Evolutionary conservation across 768 basidiomycete genomes (phyloP).

Genomic region (Suillus ampliporus): DNA sequence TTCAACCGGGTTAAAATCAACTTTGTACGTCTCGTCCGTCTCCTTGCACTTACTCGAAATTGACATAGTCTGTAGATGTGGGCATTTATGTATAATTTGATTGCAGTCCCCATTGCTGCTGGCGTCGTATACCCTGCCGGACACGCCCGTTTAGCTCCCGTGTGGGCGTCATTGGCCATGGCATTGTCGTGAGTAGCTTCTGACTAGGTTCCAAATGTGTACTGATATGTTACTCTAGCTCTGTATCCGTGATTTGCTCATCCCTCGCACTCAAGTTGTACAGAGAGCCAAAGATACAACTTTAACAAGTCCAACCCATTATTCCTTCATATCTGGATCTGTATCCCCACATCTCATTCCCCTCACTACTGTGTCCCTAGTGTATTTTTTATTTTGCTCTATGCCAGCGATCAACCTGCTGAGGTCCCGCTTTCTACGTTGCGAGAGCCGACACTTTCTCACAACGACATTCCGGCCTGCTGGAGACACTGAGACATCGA

Average conservation of each 20-base stretch:
- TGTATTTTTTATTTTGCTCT: not conserved
- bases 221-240: conserved; percentile 41
- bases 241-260: conserved; percentile 66
- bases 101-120: conserved; percentile 76
- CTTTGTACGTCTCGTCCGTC: conserved; percentile 53
- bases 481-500: too few species aligned
- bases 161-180: conserved; percentile 85
- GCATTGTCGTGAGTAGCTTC: conserved; percentile 64
- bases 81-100: conserved; percentile 71
- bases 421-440: conserved; percentile 21
- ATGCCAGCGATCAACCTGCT: conserved; percentile 16
- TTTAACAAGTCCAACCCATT: not conserved
- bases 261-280: conserved; percentile 62
- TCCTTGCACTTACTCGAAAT: conserved; percentile 9
- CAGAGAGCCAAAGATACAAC: conserved; percentile 34
- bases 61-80: conserved; percentile 53
- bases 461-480: not conserved
- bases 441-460: conserved; percentile 20
- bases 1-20: conserved; percentile 77
- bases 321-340: not conserved
- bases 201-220: not conserved
- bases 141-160: conserved; percentile 69
- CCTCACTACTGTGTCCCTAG: not conserved
- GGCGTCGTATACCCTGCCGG: conserved; percentile 78
- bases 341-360: not conserved